Conservation (phyloP, 257 asterid genomes). For the Salvia hispanica region DNA sequence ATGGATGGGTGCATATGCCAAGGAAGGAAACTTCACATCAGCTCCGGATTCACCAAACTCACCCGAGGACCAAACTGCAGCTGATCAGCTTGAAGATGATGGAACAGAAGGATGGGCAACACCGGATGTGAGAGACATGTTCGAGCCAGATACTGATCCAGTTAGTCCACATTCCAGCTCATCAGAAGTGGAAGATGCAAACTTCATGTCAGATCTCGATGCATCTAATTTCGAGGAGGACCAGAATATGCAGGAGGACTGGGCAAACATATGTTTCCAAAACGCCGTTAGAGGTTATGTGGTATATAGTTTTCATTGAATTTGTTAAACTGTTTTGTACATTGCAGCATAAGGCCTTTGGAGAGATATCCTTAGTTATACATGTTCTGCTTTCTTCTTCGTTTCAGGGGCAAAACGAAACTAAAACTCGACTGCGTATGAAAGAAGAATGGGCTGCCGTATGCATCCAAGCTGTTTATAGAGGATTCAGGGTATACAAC, state of each 20-base stretch:
- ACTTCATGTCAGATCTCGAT: too few species aligned
- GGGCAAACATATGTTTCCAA: conserved; percentile 71
- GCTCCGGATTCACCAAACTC: conserved; percentile 50
- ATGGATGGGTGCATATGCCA: conserved; percentile 52
- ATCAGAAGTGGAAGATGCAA: conserved; percentile 35
- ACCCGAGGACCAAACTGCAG: conserved; percentile 55
- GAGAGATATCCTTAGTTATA: conserved; percentile 7
- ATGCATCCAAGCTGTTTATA: conserved; percentile 70
- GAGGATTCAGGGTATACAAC: conserved; percentile 69
- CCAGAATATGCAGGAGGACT: conserved; percentile 17
- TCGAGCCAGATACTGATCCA: conserved; percentile 44
- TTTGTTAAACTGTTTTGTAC: conserved; percentile 8
- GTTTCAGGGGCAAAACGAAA: conserved; percentile 50
- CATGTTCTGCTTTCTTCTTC: conserved; percentile 46
- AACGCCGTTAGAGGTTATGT: conserved; percentile 69
- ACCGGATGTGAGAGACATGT: conserved; percentile 43
- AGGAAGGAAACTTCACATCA: conserved; percentile 44
- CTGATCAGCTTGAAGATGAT: conserved; percentile 36
- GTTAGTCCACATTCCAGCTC: conserved; percentile 55
- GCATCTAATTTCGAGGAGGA: too few species aligned
- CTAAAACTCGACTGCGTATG: conserved; percentile 37
- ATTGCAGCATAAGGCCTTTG: conserved; percentile 3
- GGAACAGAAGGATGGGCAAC: conserved; percentile 69
- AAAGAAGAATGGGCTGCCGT: conserved; percentile 76
- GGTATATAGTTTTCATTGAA: conserved; percentile 44